Base-by-base conservation (phyloP, 192 early-diverging fungal genomes). In the Coemansia sp. region DNA sequence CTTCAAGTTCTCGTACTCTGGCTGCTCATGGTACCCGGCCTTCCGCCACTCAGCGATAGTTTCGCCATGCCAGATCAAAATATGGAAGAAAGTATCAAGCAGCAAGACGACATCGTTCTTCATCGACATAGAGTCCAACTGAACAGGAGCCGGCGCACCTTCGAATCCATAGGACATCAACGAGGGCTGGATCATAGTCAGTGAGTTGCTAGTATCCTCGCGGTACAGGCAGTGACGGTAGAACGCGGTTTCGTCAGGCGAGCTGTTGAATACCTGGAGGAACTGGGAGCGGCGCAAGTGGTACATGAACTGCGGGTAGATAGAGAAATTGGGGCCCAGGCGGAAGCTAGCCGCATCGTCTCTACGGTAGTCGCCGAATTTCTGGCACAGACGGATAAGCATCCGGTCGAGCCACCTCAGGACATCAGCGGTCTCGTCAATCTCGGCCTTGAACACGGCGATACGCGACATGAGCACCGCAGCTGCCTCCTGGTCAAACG, bases 221-320 rank as follows among this genome's bases (percentile, higher is more conserved):
- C 89, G 89, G 83, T 94, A 96, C 70, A 99, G 74, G 21, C 95
- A 90, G 76, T 98, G 96, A 16, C 95, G 93, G 83, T 70, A 80
- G 59, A 81, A 82, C 2, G 96, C 96, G 1, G 96, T 97, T 65
- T 99, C 98, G 80, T 99, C 98, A 14, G 98, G 98, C 69, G 91
- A 93, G 85, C 97, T 98, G 82, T 99, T 99, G 79, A 99, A 99
- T 14, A 97, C 95, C 70, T 98, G 96, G 73, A 99, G 80, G 85
- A 99, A 99, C 85, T 98, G 96, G 67, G 90, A 92, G 38, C 98
- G 87, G 46, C 98, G 89, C 68, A 99, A 82, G 64, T 99, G 95
- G 89, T 98, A 99, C 98, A 99, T 99, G 67, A 99, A 99, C 79
- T 98, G 96, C 55, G 98, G 98, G 80, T 99, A 99, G 70, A 98